phyloP scores from a whole-genome alignment of 495 filamentous ascomycete genomes.

The Margaritispora aquatica region DNA sequence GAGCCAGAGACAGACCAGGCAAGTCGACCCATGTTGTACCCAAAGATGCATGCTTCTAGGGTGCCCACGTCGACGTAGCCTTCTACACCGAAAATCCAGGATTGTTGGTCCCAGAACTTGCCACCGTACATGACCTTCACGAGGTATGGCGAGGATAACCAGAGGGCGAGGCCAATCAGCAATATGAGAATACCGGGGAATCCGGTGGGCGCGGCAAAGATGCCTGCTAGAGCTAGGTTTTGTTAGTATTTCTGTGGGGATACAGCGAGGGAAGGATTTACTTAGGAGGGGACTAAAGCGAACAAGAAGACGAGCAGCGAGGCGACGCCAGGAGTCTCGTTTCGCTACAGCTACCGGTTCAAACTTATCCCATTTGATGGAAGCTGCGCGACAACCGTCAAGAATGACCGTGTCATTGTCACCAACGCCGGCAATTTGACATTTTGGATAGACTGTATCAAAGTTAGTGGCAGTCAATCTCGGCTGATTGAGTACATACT shows the following conservation, averaged over 20 bases:
- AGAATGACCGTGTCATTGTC: conserved; percentile 34
- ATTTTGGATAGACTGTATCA: conserved; percentile 26
- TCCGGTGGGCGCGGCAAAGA: not conserved
- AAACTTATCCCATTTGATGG: conserved; percentile 23
- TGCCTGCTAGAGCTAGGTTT: not conserved
- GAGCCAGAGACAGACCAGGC: not conserved
- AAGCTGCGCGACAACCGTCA: conserved; percentile 29
- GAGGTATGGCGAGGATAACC: conserved; percentile 3
- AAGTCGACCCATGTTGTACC: not conserved
- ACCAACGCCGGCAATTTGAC: conserved; percentile 35
- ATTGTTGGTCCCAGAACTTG: conserved; percentile 11
- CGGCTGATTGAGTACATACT: conserved; percentile 1
- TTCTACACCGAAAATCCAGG: conserved; percentile 28
- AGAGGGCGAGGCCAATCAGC: conserved; percentile 1
- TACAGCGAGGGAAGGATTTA: not conserved
- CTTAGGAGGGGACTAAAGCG: not conserved
- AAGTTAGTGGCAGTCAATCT: not conserved
- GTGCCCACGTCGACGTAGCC: conserved; percentile 17
- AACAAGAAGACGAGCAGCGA: not conserved
- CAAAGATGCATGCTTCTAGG: conserved; percentile 25
- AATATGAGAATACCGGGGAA: not conserved
- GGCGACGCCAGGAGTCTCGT: not conserved
- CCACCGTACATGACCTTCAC: conserved; percentile 16
- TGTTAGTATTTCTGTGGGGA: not conserved
- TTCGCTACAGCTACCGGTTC: not conserved